A percentile compares a stretch with the other conserved stretches of the same genome.
Evolutionary conservation across 441 rosid species (phyloP).

Genomic region (Theobroma grandiflorum): DNA sequence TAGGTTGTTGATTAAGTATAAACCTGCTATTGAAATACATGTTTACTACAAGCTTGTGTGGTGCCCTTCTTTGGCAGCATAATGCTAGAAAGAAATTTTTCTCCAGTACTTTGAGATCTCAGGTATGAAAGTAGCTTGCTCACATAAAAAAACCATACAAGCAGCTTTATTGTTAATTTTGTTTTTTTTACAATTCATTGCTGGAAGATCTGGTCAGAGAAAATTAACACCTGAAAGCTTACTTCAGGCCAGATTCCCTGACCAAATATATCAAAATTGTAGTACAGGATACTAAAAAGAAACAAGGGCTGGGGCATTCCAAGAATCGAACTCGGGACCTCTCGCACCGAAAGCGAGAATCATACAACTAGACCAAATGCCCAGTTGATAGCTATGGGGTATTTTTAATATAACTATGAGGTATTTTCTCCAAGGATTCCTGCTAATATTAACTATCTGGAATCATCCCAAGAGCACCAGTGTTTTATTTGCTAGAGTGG

Average conservation of each 20-base stretch:
- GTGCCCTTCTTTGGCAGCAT: background rate
- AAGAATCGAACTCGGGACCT: conserved; percentile 70
- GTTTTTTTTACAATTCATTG: background rate
- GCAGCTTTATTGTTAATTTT: background rate
- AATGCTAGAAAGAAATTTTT: background rate
- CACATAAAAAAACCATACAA: background rate
- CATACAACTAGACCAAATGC: conserved; percentile 62
- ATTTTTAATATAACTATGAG: no score
- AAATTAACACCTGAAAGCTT: background rate
- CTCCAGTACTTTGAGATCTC: background rate
- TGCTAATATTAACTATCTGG: no score
- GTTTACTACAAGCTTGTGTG: background rate
- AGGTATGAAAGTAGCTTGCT: background rate
- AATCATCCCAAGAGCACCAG: no score
- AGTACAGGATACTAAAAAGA: background rate
- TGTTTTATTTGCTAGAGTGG: background rate
- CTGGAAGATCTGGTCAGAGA: background rate
- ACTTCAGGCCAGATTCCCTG: background rate
- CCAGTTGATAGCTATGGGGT: no score
- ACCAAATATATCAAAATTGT: background rate
- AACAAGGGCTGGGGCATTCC: conserved; percentile 48
- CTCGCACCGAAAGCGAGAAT: conserved; percentile 66
- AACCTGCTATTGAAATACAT: background rate
- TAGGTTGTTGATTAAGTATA: background rate
- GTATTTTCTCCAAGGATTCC: no score